These are phyloP conservation scores for Tillandsia fasciculata DNA, from an alignment of 176 grass and related monocot species.

Conservation along the genomic window DNA sequence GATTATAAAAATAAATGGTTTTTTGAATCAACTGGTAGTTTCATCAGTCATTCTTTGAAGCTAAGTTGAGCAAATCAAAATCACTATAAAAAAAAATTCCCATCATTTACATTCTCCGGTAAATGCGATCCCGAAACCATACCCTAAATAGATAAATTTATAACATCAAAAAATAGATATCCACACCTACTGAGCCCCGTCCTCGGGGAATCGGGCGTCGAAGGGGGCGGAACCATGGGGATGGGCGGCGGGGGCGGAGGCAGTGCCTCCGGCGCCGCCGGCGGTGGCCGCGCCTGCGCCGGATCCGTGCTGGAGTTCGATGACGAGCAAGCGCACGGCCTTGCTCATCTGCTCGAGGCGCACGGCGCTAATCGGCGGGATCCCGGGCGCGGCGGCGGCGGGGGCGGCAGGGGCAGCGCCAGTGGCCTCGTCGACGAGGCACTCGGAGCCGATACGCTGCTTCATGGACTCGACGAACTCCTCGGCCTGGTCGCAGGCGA, in stretches of 20 bases:
- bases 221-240: constrained; percentile 32
- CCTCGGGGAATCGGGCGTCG: constrained; percentile 60
- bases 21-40: too few species aligned
- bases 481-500: constrained; percentile 73
- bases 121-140: background rate
- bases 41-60: too few species aligned
- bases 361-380: constrained; percentile 65
- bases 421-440: constrained; percentile 80
- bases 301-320: constrained; percentile 57
- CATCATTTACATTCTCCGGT: background rate
- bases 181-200: constrained; percentile 60
- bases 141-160: background rate
- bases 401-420: constrained; percentile 6
- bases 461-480: constrained; percentile 77
- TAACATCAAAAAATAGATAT: background rate
- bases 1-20: too few species aligned
- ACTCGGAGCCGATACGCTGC: constrained; percentile 80
- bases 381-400: constrained; percentile 24
- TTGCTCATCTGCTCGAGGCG: constrained; percentile 87
- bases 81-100: too few species aligned
- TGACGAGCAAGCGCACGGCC: constrained; percentile 72
- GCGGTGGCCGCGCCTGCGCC: constrained; percentile 21
- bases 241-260: constrained; percentile 8
- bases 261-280: background rate
- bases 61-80: too few species aligned